Conservation (phyloP, 2,329 filamentous ascomycete genomes). For the Ustilaginoidea virens region DNA sequence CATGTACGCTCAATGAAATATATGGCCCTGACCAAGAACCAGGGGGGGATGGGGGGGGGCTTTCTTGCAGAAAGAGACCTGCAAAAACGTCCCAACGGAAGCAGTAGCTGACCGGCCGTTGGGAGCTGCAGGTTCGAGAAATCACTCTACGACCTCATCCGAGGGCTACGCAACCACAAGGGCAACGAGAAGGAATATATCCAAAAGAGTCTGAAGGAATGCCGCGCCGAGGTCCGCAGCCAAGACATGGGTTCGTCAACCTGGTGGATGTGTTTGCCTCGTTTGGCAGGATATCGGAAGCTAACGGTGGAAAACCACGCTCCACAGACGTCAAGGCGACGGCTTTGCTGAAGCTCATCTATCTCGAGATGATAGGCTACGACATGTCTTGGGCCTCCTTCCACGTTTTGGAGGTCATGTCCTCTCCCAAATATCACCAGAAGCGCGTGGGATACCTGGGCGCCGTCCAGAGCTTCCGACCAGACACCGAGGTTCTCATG, state of each 20-base stretch:
- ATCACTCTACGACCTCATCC: slow-evolving; percentile 95
- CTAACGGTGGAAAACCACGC: too few species aligned
- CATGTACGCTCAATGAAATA: too few species aligned
- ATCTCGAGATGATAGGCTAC: slow-evolving; percentile 97
- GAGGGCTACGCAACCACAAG: slow-evolving; percentile 88
- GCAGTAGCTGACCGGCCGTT: neutral
- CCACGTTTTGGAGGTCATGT: slow-evolving; percentile 98
- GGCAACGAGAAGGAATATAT: slow-evolving; percentile 93
- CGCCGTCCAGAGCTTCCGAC: slow-evolving; percentile 87
- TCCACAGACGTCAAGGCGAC: slow-evolving; percentile 94
- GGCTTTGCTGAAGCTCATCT: slow-evolving; percentile 86
- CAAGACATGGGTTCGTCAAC: slow-evolving; percentile 68
- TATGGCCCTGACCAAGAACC: too few species aligned
- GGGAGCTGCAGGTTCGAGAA: slow-evolving; percentile 77
- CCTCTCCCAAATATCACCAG: slow-evolving; percentile 82
- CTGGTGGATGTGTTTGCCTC: too few species aligned
- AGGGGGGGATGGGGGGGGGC: too few species aligned
- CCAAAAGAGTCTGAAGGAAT: slow-evolving; percentile 86
- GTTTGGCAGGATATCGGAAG: too few species aligned
- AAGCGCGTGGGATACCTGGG: slow-evolving; percentile 92
- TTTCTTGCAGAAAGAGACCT: neutral
- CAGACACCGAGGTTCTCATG: slow-evolving; percentile 95
- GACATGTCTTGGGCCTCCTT: slow-evolving; percentile 99
- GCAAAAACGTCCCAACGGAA: too few species aligned
- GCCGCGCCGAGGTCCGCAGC: slow-evolving; percentile 77